Evolutionary conservation across 2,329 filamentous ascomycete species (phyloP).

Genomic region (Fusarium brevicatenulatum): DNA sequence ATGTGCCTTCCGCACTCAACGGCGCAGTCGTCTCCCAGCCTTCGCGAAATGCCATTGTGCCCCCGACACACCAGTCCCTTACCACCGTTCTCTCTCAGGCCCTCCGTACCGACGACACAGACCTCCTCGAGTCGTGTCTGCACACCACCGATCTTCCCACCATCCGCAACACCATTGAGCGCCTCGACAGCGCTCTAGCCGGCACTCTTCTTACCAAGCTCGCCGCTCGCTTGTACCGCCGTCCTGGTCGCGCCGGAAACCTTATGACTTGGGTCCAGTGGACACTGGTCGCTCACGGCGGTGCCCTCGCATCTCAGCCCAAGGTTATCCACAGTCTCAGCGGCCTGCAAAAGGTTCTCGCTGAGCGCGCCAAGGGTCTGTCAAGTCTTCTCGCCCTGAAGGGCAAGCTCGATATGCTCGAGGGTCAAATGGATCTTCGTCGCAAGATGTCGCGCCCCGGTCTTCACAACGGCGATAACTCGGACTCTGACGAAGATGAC

Average conservation of each 20-base stretch:
- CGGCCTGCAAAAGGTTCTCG: conserved; percentile 85
- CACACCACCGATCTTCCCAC: conserved; percentile 79
- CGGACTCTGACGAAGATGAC: conserved; percentile 63
- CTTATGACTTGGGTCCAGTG: conserved; percentile 97
- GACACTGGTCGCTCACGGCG: conserved; percentile 91
- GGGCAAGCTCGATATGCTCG: conserved; percentile 94
- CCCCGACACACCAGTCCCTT: conserved; percentile 81
- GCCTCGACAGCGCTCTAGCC: conserved; percentile 86
- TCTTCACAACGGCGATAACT: conserved; percentile 58
- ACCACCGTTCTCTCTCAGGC: conserved; percentile 94
- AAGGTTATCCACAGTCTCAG: conserved; percentile 81
- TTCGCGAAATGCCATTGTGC: conserved; percentile 61
- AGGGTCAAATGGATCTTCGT: conserved; percentile 86
- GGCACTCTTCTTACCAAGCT: conserved; percentile 82
- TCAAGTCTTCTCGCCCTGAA: conserved; percentile 87
- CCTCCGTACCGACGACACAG: conserved; percentile 88
- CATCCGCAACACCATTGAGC: conserved; percentile 88
- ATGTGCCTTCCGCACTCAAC: conserved; percentile 64
- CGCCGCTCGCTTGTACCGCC: conserved; percentile 84
- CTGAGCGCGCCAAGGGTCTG: conserved; percentile 84
- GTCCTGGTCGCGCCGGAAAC: conserved; percentile 88
- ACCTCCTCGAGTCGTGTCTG: conserved; percentile 91
- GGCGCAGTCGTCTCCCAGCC: conserved; percentile 51
- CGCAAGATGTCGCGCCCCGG: conserved; percentile 68
- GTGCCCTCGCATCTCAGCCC: conserved; percentile 87